Base-by-base conservation (phyloP, 164 flowering plant genomes). In the Stephania yunnanensis region DNA sequence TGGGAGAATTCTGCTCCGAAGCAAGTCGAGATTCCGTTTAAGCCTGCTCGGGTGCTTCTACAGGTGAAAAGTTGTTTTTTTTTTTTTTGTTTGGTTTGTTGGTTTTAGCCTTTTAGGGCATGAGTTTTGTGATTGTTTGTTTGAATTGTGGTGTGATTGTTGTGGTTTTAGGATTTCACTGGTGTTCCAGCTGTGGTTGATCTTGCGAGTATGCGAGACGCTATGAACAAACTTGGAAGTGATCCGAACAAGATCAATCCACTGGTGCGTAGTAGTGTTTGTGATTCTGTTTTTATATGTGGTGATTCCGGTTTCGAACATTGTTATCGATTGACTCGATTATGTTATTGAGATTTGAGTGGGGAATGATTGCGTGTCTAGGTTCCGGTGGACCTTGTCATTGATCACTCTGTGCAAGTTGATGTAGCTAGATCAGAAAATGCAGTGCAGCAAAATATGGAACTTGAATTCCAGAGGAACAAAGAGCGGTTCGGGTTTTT, bases 181-280 rank as follows among this genome's bases (percentile, higher is more conserved):
- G 97, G 98, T 70, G 97, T 95, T 20, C 98, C 98, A 68, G 97
- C 97, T 76, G 98, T 95, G 64, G 98, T 95, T 72, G 99, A 95
- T 80, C 95, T 95, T 46, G 97, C 97, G 22, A 89, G 92, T 69
- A 95, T 95, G 99, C 89, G 99, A 53, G 99, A 95, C 87, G 98
- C 99, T 17, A 93, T 95, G 99, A 90, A 87, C 86, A 91, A 77
- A n/a, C 97, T 94, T 71, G 97, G 93, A 19, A 85, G 96, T 78
- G 96, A 94, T 78, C 82, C 97, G 11, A 84, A 87, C 85, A 95
- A 91, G 87, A 95, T 95, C 79, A 95, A 95, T 77, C 99, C 99
- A 19, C 76, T 95, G 94, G 99, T 93, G 70, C 20, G 87, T 25
- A 25, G 44, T 10, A 6, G 10, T 46, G 25, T 42, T 20, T 53